Evolutionary conservation across 768 basidiomycete species (phyloP).

Genomic region (Boletellus sp.): DNA sequence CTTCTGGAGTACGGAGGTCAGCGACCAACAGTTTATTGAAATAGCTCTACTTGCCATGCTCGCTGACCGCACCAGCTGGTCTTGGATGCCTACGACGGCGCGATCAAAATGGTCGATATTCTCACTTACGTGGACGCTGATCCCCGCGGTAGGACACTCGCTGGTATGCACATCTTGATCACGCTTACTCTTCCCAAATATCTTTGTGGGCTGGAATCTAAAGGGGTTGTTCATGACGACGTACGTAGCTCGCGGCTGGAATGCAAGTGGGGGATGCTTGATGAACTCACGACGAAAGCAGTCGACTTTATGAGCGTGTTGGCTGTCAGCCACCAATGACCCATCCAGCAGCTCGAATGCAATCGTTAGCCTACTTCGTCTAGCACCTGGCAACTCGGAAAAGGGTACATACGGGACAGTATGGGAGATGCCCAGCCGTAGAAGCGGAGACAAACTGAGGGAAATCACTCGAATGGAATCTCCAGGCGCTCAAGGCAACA

Average conservation of each 20-base stretch:
- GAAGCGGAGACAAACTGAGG: too few species aligned
- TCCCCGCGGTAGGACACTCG: not conserved
- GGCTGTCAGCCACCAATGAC: constrained; percentile 9
- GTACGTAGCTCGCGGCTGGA: not conserved
- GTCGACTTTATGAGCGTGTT: not conserved
- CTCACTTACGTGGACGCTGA: not conserved
- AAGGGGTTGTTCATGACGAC: not conserved
- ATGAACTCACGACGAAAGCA: not conserved
- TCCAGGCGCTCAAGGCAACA: too few species aligned
- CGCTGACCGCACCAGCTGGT: not conserved
- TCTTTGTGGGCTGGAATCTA: not conserved
- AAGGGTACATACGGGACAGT: not conserved
- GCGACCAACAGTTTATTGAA: not conserved
- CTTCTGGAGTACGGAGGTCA: not conserved
- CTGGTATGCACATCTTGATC: not conserved
- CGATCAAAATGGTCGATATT: not conserved
- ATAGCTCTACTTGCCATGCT: not conserved
- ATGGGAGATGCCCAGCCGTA: not conserved
- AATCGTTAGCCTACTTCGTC: not conserved
- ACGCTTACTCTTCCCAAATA: not conserved
- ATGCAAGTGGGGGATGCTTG: too few species aligned
- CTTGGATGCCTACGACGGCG: not conserved
- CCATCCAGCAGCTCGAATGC: not conserved
- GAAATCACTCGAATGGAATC: too few species aligned
- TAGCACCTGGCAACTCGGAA: not conserved